These are phyloP conservation scores for Metschnikowia cubensis DNA, from an alignment of 805 yeast species.

Conservation along the genomic window DNA sequence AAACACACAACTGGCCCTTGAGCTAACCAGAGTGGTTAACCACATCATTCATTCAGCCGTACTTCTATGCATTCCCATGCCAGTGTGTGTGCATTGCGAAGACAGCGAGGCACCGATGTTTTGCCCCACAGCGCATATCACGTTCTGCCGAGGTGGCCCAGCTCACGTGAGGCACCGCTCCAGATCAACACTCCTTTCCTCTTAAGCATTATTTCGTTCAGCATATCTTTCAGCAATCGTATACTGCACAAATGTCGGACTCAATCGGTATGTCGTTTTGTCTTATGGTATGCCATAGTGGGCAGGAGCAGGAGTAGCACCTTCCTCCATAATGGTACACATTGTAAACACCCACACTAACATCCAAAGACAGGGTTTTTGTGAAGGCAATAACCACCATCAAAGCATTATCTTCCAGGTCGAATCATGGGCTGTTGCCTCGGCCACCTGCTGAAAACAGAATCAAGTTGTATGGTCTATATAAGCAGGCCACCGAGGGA, in stretches of 20 bases:
- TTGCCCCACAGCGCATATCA: conserved; percentile 5
- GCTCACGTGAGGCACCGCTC: conserved; percentile 1
- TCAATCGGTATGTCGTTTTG: conserved; percentile 37
- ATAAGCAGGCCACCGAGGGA: conserved; percentile 89
- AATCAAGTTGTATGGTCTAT: conserved; percentile 70
- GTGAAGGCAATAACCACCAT: conserved; percentile 80
- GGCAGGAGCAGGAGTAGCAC: not conserved
- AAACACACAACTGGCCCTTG: no score
- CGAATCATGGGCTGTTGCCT: conserved; percentile 60
- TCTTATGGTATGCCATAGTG: not conserved
- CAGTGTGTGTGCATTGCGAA: not conserved
- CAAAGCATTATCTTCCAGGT: conserved; percentile 61
- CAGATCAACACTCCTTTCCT: not conserved
- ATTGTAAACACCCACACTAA: conserved; percentile 15
- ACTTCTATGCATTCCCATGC: not conserved
- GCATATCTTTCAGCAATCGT: not conserved
- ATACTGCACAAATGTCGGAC: conserved; percentile 39
- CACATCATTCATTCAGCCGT: not conserved
- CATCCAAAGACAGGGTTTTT: conserved; percentile 62
- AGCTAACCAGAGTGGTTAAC: no score
- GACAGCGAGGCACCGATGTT: conserved; percentile 3
- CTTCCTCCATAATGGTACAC: not conserved
- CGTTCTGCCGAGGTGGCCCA: conserved; percentile 4
- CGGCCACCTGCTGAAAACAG: conserved; percentile 73
- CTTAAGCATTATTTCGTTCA: not conserved